These are phyloP conservation scores for Talaromyces stipitatus DNA, from an alignment of 495 filamentous ascomycete species.

Conservation along the genomic window DNA sequence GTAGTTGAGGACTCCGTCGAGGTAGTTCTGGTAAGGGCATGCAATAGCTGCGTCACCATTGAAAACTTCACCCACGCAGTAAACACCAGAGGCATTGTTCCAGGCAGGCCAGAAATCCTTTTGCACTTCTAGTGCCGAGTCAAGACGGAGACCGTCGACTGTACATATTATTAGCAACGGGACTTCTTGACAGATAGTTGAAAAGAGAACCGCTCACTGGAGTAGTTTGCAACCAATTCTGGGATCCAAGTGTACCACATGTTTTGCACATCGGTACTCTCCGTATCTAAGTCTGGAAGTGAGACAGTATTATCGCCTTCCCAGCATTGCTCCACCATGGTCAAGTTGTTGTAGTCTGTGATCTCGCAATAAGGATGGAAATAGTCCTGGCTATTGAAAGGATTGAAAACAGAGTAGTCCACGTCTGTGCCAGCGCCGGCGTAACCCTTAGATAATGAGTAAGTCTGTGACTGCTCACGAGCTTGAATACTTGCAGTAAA, in stretches of 20 bases:
- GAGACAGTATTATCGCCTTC: slow-evolving; percentile 51
- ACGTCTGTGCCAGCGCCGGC: slow-evolving; percentile 44
- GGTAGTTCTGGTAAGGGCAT: slow-evolving; percentile 55
- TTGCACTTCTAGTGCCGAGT: slow-evolving; percentile 67
- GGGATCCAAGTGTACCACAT: slow-evolving; percentile 62
- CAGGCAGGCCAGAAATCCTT: slow-evolving; percentile 63
- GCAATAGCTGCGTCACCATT: slow-evolving; percentile 53
- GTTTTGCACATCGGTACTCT: slow-evolving; percentile 44
- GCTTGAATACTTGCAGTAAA: neutral
- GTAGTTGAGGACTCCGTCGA: slow-evolving; percentile 63
- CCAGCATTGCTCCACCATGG: slow-evolving; percentile 51
- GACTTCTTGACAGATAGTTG: neutral
- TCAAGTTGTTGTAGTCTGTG: slow-evolving; percentile 51
- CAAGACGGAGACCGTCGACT: slow-evolving; percentile 73
- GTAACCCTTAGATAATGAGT: slow-evolving; percentile 37
- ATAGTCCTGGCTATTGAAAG: slow-evolving; percentile 56
- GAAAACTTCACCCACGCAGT: slow-evolving; percentile 62
- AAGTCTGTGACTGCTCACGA: neutral
- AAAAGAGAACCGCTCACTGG: slow-evolving; percentile 25
- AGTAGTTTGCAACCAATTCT: slow-evolving; percentile 57
- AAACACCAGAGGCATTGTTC: slow-evolving; percentile 58
- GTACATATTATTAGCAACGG: neutral
- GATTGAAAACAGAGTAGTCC: slow-evolving; percentile 54
- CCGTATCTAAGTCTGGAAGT: slow-evolving; percentile 65
- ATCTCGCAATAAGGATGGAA: slow-evolving; percentile 64